Base-by-base conservation (phyloP, 805 yeast genomes). In the Komagataella populi region DNA sequence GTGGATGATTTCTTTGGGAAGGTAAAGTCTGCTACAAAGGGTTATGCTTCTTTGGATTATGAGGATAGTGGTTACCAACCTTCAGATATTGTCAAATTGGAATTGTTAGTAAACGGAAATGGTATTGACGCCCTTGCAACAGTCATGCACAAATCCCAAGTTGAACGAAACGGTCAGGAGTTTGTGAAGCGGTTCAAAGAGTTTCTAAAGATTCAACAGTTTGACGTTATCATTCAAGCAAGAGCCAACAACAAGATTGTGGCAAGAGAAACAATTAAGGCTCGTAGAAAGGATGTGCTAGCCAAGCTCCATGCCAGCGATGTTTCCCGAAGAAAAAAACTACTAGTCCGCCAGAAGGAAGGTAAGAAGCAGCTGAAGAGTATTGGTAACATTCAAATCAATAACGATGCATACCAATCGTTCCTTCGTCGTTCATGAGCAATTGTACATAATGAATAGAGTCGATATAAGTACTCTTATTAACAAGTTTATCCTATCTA, bases 1-100 rank as follows among this genome's bases (percentile, higher is more conserved):
- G 96, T 93, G 5, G 97, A 91, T 61, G 96, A 93, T 67, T 91
- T 91, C 64, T 90, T 93, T 65, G 98, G 98, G 1, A 87, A 86
- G 63, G 72, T 91, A 53, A 91, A 91, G 63, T 90, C 96, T 1
- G 76, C 81, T 1, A 87, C 98, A 0, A 80, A 81, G 60, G 99
- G 99, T 1, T 91, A 87, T 66, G 98, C 96, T 0, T 87, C 96
- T 0, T 71, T 91, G 50, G 98, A 91, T 67, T 91, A 91, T 61
- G 97, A 93, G 59, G 98, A 91, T 61, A 81, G 84, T 4, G 99
- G 98, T 0, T 91, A 89, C 67, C 74, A 71, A 56, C 76, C 78
- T 39, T 80, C 95, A 1, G 89, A 87, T 60, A 79, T 91, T 20
- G 89, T 87, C 39, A 93, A 91, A 61, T 69, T 91, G 69, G 97